A percentile compares a stretch with the other conserved stretches of the same genome.
These are phyloP conservation scores for Didymella arachidicola DNA, from an alignment of 2,329 filamentous ascomycete species.

Conservation along the genomic window DNA sequence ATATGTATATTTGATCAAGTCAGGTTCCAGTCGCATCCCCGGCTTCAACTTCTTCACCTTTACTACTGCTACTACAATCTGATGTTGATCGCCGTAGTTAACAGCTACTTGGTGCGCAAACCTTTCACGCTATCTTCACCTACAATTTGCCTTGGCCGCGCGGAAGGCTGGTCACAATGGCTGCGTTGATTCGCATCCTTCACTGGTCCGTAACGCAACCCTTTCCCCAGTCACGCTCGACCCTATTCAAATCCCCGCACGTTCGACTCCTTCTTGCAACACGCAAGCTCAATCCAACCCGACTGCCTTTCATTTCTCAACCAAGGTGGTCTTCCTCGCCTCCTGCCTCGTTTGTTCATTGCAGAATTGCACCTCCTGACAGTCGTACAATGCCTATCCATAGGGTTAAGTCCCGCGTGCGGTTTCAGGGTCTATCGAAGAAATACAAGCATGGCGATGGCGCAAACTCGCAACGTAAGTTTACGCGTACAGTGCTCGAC, in stretches of 20 bases:
- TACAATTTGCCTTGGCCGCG: background rate
- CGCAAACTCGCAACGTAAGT: background rate
- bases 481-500: background rate
- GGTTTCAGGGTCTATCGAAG: background rate
- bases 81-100: background rate
- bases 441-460: background rate
- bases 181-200: slow-evolving; percentile 1
- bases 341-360: background rate
- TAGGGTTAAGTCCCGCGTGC: slow-evolving; percentile 1
- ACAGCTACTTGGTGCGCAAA: background rate
- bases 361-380: background rate
- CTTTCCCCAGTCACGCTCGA: background rate
- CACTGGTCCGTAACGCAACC: slow-evolving; percentile 3
- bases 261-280: background rate
- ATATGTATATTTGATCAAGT: background rate
- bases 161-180: background rate
- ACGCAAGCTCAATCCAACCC: background rate
- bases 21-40: background rate
- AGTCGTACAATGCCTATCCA: background rate
- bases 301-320: background rate
- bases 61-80: background rate
- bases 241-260: background rate
- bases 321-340: background rate
- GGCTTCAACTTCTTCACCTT: background rate
- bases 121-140: slow-evolving; percentile 9